A percentile compares a stretch with the other conserved stretches of the same genome.
Conservation (phyloP, 208 protist genomes). For the Crithidia sp. region DNA sequence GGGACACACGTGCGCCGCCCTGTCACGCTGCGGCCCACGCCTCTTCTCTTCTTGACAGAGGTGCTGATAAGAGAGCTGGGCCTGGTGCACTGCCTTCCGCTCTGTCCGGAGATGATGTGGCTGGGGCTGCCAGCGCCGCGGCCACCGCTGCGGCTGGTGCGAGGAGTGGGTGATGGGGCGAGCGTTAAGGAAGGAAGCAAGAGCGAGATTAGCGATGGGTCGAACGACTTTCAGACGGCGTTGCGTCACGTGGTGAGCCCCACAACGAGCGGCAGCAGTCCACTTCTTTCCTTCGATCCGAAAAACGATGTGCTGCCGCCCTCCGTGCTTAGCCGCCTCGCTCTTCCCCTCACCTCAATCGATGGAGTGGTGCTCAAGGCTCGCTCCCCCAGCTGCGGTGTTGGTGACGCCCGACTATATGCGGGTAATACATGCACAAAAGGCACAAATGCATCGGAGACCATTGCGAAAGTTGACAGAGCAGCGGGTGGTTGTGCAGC, state of each 20-base stretch:
- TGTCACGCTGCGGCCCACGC: conserved; percentile 12
- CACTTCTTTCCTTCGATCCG: background rate
- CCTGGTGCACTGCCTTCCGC: conserved; percentile 49
- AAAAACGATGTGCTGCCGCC: conserved; percentile 1
- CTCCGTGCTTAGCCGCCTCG: conserved; percentile 1
- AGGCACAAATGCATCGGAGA: background rate
- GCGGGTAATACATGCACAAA: background rate
- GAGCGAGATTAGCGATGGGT: too few relatives aligned
- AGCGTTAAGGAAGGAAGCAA: background rate
- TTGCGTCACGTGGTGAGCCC: too few relatives aligned
- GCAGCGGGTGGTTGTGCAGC: too few relatives aligned
- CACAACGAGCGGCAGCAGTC: too few relatives aligned
- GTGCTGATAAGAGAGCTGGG: conserved; percentile 39
- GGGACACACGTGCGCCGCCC: conserved; percentile 13
- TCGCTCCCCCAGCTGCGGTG: conserved; percentile 81
- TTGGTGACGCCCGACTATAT: conserved; percentile 76
- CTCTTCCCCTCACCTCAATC: conserved; percentile 24
- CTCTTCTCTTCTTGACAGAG: conserved; percentile 52
- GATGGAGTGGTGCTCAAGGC: conserved; percentile 81
- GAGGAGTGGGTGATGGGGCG: background rate
- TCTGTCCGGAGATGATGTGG: conserved; percentile 84
- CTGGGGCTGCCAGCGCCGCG: conserved; percentile 67
- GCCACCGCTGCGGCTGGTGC: conserved; percentile 50
- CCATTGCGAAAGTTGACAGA: too few relatives aligned
- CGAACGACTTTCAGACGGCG: too few relatives aligned